Evolutionary conservation across 176 grass and related monocot genomes (phyloP).

Genomic region (Olyra latifolia): DNA sequence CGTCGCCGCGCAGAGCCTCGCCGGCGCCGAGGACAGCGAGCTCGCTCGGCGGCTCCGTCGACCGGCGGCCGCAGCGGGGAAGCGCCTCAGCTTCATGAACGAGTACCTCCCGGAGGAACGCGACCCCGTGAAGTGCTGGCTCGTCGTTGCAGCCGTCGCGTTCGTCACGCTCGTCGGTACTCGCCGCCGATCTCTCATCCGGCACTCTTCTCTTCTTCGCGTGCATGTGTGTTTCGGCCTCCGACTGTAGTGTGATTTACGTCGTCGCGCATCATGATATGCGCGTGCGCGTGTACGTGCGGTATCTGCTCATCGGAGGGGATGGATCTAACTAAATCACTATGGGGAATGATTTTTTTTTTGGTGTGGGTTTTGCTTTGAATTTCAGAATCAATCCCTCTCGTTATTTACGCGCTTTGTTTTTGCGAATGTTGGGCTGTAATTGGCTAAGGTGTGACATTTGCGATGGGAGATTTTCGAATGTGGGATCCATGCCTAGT

Average conservation of each 20-base stretch:
- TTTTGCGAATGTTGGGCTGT: not conserved
- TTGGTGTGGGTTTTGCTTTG: not conserved
- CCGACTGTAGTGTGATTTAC: not conserved
- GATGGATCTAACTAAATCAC: conserved; percentile 40
- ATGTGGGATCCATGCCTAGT: conserved; percentile 47
- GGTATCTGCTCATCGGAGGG: conserved; percentile 3
- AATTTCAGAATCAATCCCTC: not conserved
- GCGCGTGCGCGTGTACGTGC: not conserved
- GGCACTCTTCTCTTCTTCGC: not conserved
- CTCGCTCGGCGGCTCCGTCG: conserved; percentile 63
- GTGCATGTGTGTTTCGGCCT: not conserved
- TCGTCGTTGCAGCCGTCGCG: conserved; percentile 72
- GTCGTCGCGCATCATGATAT: conserved; percentile 6
- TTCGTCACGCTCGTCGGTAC: conserved; percentile 78
- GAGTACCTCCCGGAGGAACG: conserved; percentile 97
- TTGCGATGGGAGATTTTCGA: not conserved
- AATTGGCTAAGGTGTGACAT: not conserved
- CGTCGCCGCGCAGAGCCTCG: conserved; percentile 71
- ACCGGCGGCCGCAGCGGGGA: conserved; percentile 39
- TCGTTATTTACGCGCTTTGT: not conserved
- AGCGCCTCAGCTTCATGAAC: conserved; percentile 87
- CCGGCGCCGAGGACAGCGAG: conserved; percentile 69
- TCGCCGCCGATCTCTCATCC: conserved; percentile 8
- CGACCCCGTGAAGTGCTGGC: conserved; percentile 80
- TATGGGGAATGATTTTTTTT: not conserved